phyloP scores from a whole-genome alignment of 129 eudicot genomes.

The Artemisia tridentata region DNA sequence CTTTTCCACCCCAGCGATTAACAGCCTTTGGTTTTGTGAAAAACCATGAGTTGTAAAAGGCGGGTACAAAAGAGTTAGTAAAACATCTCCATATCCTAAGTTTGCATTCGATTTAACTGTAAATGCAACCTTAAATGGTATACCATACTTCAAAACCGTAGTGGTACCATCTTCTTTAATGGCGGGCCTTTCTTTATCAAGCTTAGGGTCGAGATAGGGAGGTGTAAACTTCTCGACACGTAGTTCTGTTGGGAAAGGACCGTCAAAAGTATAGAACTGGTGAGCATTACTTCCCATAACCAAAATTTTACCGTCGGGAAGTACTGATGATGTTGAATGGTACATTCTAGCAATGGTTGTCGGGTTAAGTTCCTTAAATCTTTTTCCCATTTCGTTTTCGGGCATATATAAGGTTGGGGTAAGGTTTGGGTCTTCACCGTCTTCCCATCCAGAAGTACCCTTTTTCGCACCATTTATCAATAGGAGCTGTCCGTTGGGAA shows the following conservation, averaged over 20 bases:
- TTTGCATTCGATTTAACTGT: not conserved
- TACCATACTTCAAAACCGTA: slow-evolving; percentile 40
- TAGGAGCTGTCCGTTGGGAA: slow-evolving; percentile 66
- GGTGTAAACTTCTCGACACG: slow-evolving; percentile 71
- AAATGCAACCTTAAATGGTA: slow-evolving; percentile 24
- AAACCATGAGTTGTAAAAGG: slow-evolving; percentile 81
- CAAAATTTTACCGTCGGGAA: slow-evolving; percentile 55
- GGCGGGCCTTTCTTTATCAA: slow-evolving; percentile 23
- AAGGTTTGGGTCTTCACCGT: slow-evolving; percentile 52
- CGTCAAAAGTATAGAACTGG: slow-evolving; percentile 32
- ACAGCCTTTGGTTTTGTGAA: slow-evolving; percentile 61
- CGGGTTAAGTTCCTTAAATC: slow-evolving; percentile 47
- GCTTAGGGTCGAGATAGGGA: slow-evolving; percentile 52
- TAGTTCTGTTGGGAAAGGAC: slow-evolving; percentile 58
- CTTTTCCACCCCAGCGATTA: slow-evolving; percentile 11
- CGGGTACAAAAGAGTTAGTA: slow-evolving; percentile 49
- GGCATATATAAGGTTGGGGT: slow-evolving; percentile 63
- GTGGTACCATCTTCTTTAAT: slow-evolving; percentile 27
- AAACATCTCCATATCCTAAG: slow-evolving; percentile 21
- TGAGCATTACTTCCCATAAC: slow-evolving; percentile 76
- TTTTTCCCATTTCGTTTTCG: slow-evolving; percentile 34
- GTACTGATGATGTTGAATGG: slow-evolving; percentile 52
- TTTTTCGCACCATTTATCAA: slow-evolving; percentile 66
- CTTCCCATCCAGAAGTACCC: slow-evolving; percentile 77
- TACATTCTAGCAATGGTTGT: slow-evolving; percentile 69